A percentile compares a stretch with the other conserved stretches of the same genome.
Evolutionary conservation across 306 rosid species (phyloP).

Genomic region (Acacia crassicarpa): DNA sequence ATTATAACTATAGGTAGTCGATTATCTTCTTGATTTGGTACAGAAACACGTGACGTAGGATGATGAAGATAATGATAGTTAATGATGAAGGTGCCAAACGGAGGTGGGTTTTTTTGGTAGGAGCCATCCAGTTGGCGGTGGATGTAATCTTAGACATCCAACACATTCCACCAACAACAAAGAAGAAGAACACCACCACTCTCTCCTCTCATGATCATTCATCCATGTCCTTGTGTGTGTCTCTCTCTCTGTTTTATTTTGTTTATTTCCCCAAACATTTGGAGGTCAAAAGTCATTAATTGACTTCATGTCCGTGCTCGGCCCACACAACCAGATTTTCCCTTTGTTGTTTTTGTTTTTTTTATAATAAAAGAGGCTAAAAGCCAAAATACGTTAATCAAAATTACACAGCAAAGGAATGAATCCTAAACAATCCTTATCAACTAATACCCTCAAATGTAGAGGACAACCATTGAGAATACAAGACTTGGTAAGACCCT

Average conservation of each 20-base stretch:
- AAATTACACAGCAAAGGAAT: no score
- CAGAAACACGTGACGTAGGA: not conserved
- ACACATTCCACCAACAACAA: slow-evolving; percentile 21
- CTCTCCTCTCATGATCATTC: slow-evolving; percentile 13
- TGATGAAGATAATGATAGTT: not conserved
- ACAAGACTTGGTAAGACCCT: no score
- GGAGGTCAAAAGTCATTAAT: not conserved
- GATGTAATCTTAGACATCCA: slow-evolving; percentile 29
- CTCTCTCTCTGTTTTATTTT: not conserved
- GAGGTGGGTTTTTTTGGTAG: slow-evolving; percentile 38
- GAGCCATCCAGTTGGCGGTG: slow-evolving; percentile 30
- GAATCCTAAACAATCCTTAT: no score
- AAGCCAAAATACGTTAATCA: no score
- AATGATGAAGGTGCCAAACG: slow-evolving; percentile 36
- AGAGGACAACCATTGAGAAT: no score
- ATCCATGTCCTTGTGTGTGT: not conserved
- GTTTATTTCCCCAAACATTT: not conserved
- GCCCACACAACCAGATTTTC: no score
- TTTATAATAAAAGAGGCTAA: no score
- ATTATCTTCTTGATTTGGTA: not conserved
- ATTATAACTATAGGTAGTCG: not conserved
- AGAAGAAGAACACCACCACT: not conserved
- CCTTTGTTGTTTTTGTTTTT: no score
- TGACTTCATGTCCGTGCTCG: not conserved
- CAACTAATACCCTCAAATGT: no score